Evolutionary conservation across 345 rosid species (phyloP), one percentile per base, ranked within the genome.

Genomic region (Pistacia atlantica): DNA sequence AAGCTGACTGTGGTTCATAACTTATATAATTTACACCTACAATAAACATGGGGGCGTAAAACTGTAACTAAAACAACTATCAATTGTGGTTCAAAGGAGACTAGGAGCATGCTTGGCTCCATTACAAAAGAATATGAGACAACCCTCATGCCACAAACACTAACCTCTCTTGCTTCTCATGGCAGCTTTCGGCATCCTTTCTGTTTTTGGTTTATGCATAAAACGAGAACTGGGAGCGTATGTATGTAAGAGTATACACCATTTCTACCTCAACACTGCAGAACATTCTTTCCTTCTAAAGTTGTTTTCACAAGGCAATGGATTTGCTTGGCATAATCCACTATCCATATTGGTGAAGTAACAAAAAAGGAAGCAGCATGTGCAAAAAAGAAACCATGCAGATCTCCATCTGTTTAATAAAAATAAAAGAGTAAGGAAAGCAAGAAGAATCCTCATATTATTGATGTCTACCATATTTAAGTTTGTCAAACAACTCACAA

Each of bases 371-470:
- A 18, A n/a, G 56, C 65, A 25, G 65, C 48, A 11, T 38, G 10
- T 25, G 25, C 25, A 1, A 31, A 62, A 45, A 73, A 25, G 49
- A 69, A n/a, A 28, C 57, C 20, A 2, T 46, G 74, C 49, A 17
- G 7, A 48, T 4, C 42, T 55, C 62, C 20, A 74, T 48, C 81
- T 78, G 84, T 71, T 75, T 38, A 64, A 37, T 73, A 60, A 64
- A 74, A 48, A 57, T 4, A 11, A 42, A 6, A 49, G 17, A 49
- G 17, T 1, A 5, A 62, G 18, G 25, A 57, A 2, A 7, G 35
- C 45, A 10, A 8, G 37, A 35, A n/a, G 9, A 20, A 33, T 61
- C 38, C 10, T 14, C 9, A 5, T 7, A 42, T 42, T 42, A 5
- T 7, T 42, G 8, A 42, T 7, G 2, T 4, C 46, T 42, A 8